These are phyloP conservation scores for Fusarium sulawesiense DNA, from an alignment of 2,329 filamentous ascomycete genomes.

Conservation along the genomic window DNA sequence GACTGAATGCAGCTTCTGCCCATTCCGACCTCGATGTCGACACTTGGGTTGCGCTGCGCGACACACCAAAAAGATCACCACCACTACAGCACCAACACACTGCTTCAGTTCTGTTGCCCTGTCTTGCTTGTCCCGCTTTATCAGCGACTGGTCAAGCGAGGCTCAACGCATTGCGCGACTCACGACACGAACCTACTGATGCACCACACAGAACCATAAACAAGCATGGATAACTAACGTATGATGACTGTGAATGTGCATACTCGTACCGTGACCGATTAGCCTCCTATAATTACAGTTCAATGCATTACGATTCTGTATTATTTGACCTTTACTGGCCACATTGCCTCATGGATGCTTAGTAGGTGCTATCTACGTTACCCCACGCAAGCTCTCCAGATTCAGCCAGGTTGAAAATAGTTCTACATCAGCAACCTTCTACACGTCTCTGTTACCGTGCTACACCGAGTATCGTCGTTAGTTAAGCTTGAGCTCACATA, in stretches of 20 bases:
- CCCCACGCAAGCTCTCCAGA: constrained; percentile 16
- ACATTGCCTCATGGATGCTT: constrained; percentile 23
- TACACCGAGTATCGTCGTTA: not conserved
- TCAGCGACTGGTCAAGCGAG: constrained; percentile 15
- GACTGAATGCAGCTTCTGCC: constrained; percentile 7
- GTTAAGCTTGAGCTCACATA: not conserved
- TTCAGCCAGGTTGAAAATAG: not conserved
- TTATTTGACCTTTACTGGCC: constrained; percentile 6
- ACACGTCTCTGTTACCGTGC: not conserved
- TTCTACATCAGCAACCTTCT: not conserved
- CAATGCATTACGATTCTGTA: not conserved
- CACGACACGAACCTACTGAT: constrained; percentile 19
- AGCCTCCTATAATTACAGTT: not conserved
- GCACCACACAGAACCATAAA: constrained; percentile 11
- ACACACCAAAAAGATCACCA: constrained; percentile 22
- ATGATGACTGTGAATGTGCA: constrained; percentile 12
- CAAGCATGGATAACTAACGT: constrained; percentile 5
- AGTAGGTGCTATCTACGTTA: not conserved
- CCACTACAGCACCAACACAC: constrained; percentile 2
- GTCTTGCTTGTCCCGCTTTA: constrained; percentile 33
- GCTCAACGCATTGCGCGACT: constrained; percentile 25
- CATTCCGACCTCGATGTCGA: constrained; percentile 26
- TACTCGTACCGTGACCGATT: not conserved
- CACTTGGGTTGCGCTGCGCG: constrained; percentile 31
- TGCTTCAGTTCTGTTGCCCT: not conserved